phyloP scores from a whole-genome alignment of 352 stramenopile genomes.

The Phytophthora syringae region DNA sequence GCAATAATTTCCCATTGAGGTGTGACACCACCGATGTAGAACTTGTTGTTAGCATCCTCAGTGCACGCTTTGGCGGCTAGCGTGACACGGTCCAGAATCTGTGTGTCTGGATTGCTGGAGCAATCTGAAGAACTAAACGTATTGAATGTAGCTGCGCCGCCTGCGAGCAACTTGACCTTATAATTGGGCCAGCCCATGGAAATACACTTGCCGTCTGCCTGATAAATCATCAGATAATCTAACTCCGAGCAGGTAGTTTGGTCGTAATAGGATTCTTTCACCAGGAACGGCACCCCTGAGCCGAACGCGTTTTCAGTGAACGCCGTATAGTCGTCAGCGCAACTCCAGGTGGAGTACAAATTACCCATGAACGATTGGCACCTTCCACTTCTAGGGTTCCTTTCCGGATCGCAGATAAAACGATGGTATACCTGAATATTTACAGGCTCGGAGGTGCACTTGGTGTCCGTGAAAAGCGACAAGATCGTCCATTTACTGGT shows the following conservation, averaged over 20 bases:
- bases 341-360: slow-evolving; percentile 3
- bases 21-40: slow-evolving; percentile 5
- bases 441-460: neutral
- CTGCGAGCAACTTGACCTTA: neutral
- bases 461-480: slow-evolving; percentile 6
- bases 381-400: neutral
- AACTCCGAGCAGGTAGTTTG: neutral
- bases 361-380: neutral
- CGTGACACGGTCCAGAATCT: neutral
- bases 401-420: neutral
- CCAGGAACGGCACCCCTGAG: neutral
- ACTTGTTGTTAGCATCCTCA: neutral
- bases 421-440: neutral
- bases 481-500: slow-evolving; percentile 11
- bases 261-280: slow-evolving; percentile 9
- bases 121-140: neutral
- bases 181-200: neutral
- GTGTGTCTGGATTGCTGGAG: neutral
- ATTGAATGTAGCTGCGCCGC: neutral
- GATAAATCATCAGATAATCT: slow-evolving; percentile 13
- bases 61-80: neutral
- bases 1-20: slow-evolving; percentile 2
- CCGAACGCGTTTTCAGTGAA: slow-evolving; percentile 1
- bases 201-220: slow-evolving; percentile 7
- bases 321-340: neutral